Evolutionary conservation across 2,329 filamentous ascomycete species (phyloP).

Genomic region (Sclerotinia nivalis): DNA sequence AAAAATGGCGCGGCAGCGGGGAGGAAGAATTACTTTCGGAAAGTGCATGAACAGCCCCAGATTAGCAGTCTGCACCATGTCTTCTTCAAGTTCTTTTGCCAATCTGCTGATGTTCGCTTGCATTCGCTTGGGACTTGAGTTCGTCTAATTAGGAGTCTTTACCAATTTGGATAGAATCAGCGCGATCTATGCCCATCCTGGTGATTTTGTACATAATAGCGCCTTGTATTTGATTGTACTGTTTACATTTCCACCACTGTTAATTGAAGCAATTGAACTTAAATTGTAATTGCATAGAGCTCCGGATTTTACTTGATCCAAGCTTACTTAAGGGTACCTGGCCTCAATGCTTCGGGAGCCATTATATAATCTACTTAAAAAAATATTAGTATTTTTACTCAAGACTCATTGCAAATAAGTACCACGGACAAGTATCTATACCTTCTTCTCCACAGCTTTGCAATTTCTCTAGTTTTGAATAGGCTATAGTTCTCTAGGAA

Average conservation of each 20-base stretch:
- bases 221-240: neutral
- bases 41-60: slow-evolving; percentile 14
- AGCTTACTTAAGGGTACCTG: neutral
- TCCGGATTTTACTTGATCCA: slow-evolving; percentile 4
- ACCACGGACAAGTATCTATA: neutral
- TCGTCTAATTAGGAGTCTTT: neutral
- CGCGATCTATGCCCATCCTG: neutral
- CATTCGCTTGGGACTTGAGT: neutral
- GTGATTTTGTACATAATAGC: slow-evolving; percentile 11
- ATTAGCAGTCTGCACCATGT: slow-evolving; percentile 5
- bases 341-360: neutral
- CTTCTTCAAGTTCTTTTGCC: neutral
- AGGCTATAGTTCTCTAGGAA: neutral
- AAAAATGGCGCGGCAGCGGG: neutral
- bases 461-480: neutral
- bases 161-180: neutral
- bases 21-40: slow-evolving; percentile 4
- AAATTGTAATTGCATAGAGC: neutral
- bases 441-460: neutral
- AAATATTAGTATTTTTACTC: neutral
- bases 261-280: neutral
- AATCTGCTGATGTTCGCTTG: slow-evolving; percentile 6
- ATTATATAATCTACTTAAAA: slow-evolving; percentile 9
- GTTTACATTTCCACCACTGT: too few species aligned
- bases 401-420: neutral